A percentile compares a stretch with the other conserved stretches of the same genome.
These are phyloP conservation scores for Syzygium aromaticum DNA, from an alignment of 345 rosid genomes.

Conservation along the genomic window DNA sequence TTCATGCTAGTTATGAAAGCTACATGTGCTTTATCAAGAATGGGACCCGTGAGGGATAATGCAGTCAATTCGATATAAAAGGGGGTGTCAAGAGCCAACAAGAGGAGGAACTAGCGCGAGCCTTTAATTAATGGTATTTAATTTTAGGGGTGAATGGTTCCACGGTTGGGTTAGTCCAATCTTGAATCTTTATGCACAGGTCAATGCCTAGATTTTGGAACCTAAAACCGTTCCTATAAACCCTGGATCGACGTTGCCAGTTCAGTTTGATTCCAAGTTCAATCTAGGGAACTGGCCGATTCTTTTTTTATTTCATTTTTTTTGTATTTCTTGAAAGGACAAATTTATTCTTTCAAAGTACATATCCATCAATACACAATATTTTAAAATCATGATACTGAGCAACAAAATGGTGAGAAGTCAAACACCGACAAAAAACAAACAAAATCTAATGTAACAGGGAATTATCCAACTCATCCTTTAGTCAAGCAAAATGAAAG, in stretches of 20 bases:
- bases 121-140: not conserved
- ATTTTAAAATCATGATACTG: not conserved
- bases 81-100: too few relatives aligned
- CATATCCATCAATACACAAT: not conserved
- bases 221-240: not conserved
- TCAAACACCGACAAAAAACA: not conserved
- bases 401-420: not conserved
- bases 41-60: not conserved
- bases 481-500: not conserved
- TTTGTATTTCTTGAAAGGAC: not conserved
- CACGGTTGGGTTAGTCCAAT: not conserved
- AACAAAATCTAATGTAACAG: not conserved
- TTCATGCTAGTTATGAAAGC: not conserved
- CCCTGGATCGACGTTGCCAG: fast-evolving
- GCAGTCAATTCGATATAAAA: too few relatives aligned
- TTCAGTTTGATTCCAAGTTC: fast-evolving
- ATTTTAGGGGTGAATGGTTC: not conserved
- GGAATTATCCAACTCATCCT: not conserved
- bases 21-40: not conserved
- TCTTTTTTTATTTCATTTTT: not conserved
- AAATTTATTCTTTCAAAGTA: not conserved
- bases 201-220: not conserved
- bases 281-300: fast-evolving
- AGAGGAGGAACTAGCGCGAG: too few relatives aligned
- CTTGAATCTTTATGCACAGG: not conserved